phyloP scores from a whole-genome alignment of 2,329 filamentous ascomycete genomes.

The Trichoderma sp. region DNA sequence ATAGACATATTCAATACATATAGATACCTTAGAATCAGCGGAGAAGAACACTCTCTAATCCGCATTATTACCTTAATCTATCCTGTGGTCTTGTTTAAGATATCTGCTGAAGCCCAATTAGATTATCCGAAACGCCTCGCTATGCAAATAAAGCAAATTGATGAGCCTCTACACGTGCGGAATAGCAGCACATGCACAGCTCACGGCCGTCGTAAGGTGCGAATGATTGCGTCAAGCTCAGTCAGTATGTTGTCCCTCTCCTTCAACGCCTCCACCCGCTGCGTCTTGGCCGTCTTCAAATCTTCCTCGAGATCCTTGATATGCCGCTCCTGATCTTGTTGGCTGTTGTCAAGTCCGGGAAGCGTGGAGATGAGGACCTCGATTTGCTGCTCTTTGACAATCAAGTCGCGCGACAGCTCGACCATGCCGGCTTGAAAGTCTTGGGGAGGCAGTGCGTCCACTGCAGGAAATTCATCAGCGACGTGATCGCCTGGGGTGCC shows the following conservation, averaged over 20 bases:
- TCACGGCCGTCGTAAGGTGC: constrained; percentile 62
- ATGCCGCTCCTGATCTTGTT: constrained; percentile 72
- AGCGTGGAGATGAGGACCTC: constrained; percentile 75
- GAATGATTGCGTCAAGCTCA: constrained; percentile 64
- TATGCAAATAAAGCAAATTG: constrained; percentile 31
- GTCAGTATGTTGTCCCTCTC: constrained; percentile 65
- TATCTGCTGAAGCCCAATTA: background rate
- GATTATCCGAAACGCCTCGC: constrained; percentile 38
- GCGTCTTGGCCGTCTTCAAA: constrained; percentile 63
- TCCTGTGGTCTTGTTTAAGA: background rate
- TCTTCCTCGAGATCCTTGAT: constrained; percentile 69
- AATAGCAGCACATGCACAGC: background rate
- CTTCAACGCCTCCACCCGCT: constrained; percentile 64
- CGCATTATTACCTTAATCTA: background rate
- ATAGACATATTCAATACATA: constrained; percentile 13
- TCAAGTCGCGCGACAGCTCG: constrained; percentile 75
- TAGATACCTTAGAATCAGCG: constrained; percentile 11
- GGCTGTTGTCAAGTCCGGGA: constrained; percentile 77
- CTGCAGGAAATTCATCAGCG: constrained; percentile 40
- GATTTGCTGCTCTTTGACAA: constrained; percentile 82
- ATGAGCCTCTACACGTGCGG: background rate
- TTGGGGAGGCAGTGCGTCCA: constrained; percentile 64
- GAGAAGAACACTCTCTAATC: background rate
- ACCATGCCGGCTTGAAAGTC: constrained; percentile 69
- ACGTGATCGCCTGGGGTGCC: background rate